Conservation (phyloP, 2,329 filamentous ascomycete species). For the Xenoacremonium recifei region DNA sequence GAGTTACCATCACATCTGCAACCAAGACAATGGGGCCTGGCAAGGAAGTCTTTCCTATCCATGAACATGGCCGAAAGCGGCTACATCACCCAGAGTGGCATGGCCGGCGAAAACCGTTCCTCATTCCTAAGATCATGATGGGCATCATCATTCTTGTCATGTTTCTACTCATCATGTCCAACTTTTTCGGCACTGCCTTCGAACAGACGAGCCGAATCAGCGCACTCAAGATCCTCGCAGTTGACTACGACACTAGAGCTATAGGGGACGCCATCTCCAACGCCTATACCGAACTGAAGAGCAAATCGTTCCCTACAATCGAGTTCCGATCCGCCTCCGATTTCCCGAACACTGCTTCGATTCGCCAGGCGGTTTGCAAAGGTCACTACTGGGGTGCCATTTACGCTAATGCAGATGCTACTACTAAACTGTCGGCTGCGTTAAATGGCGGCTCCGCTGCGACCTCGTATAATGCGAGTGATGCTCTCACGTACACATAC, state of each 20-base stretch:
- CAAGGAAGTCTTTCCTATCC: no score
- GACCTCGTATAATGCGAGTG: constrained; percentile 27
- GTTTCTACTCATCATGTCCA: background rate
- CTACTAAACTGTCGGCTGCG: background rate
- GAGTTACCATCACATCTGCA: no score
- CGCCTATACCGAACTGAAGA: background rate
- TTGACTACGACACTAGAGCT: background rate
- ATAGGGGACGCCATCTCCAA: background rate
- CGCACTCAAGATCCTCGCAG: background rate
- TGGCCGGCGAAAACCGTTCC: background rate
- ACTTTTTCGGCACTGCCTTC: background rate
- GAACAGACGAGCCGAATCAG: background rate
- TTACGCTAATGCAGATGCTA: background rate
- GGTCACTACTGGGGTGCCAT: background rate
- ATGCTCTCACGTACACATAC: constrained; percentile 32
- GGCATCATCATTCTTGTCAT: background rate
- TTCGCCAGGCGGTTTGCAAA: background rate
- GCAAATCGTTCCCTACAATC: background rate
- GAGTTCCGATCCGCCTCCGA: background rate
- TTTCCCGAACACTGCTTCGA: background rate
- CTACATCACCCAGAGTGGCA: no score
- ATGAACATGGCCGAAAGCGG: no score
- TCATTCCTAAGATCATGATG: background rate
- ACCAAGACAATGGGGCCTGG: no score
- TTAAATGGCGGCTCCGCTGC: background rate